Evolutionary conservation across 805 yeast species (phyloP), one percentile per base, ranked within the genome.

Genomic region (Zygoascus ofunaensis): DNA sequence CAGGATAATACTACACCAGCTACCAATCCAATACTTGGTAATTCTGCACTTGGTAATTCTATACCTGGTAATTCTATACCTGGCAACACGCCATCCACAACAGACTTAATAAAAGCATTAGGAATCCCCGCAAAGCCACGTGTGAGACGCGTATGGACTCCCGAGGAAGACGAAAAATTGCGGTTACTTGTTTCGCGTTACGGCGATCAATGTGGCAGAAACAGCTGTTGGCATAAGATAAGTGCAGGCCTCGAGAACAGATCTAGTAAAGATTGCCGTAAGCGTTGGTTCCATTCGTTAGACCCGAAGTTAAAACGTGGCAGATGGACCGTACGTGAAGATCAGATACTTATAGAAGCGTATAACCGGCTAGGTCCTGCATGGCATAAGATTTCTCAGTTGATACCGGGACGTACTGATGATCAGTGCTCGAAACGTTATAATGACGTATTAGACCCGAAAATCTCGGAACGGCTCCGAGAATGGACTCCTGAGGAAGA

Each of bases 371-470:
- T 75, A 58, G 97, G 97, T 0, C 73, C 94, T 0, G 74, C 79
- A 24, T 89, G 97, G 97, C 84, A 83, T 50, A 80, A 80, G 54
- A 87, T 89, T 8, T 79, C 95, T 0, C 64, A 71, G 41, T 80
- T 75, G 43, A 82, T 89, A 10, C 75, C 77, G 2, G 94, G 95
- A 4, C 71, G 97, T 58, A 89, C 94, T 0, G 95, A 87, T 56
- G 96, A 87, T 61, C 97, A 89, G 65, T 89, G 97, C 67, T 85
- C 95, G 1, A 89, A 89, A 57, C 68, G 97, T 55, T 89, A 85
- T 59, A 77, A 80, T 14, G 97, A 89, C 56, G 95, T 87, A 1
- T 62, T 89, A 47, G 92, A 86, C 54, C 96, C 97, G 4, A 71
- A 68, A 22, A 82, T 87, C 7, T 77, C 78, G 48, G 87, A 82